Conservation (phyloP, 257 asterid genomes). For the Fraxinus americana region DNA sequence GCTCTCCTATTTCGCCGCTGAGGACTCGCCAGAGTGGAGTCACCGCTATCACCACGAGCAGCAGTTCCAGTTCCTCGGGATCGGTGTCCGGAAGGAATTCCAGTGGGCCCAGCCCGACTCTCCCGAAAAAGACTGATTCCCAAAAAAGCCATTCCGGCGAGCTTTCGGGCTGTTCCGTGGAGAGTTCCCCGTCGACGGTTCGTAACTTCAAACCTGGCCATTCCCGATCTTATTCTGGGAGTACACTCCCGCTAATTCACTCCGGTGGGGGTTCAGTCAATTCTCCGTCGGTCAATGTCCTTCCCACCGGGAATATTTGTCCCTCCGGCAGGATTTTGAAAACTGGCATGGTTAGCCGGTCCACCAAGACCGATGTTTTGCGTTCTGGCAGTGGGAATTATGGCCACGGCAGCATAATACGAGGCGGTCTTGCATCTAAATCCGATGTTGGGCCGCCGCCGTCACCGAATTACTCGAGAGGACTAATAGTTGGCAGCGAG, state of each 20-base stretch:
- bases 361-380: slow-evolving; percentile 55
- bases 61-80: slow-evolving; percentile 86
- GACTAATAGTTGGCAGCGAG: slow-evolving; percentile 49
- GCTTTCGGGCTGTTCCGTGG: slow-evolving; percentile 40
- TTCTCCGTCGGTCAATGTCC: slow-evolving; percentile 50
- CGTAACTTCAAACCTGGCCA: slow-evolving; percentile 47
- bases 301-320: slow-evolving; percentile 76
- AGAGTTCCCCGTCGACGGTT: slow-evolving; percentile 46
- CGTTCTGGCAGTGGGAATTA: slow-evolving; percentile 64
- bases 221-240: slow-evolving; percentile 59
- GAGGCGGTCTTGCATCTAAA: slow-evolving; percentile 50
- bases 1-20: slow-evolving; percentile 73
- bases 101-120: slow-evolving; percentile 30
- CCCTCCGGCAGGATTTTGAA: slow-evolving; percentile 68
- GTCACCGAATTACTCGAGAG: slow-evolving; percentile 38
- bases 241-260: slow-evolving; percentile 49
- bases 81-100: slow-evolving; percentile 63
- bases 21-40: slow-evolving; percentile 32
- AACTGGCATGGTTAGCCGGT: slow-evolving; percentile 56
- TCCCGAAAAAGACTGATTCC: slow-evolving; percentile 47
- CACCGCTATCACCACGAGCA: slow-evolving; percentile 46
- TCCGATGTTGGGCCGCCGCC: slow-evolving; percentile 28
- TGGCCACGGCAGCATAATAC: slow-evolving; percentile 86
- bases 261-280: slow-evolving; percentile 56
- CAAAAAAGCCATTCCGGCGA: slow-evolving; percentile 68